Base-by-base conservation (phyloP, 805 yeast genomes). In the Wickerhamiella hasegawae region DNA sequence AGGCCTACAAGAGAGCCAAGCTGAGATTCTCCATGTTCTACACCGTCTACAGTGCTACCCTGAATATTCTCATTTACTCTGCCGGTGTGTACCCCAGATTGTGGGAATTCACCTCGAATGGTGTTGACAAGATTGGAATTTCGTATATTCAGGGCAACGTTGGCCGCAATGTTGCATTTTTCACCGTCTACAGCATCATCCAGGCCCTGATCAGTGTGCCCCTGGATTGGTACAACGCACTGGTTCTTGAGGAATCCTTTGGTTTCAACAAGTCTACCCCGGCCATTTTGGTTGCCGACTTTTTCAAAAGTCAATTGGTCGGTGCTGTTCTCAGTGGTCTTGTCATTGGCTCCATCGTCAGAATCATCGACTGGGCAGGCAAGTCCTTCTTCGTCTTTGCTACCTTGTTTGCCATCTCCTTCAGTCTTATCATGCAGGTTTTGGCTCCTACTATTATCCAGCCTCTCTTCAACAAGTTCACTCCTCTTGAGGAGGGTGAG, bases 221-320 rank as follows among this genome's bases (percentile, higher is more conserved):
- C 3, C 51, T 75, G 17, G 64, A 74, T 8, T 74, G 78, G 54
- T 85, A 84, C 58, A 62, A 69, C 39, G 77, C 78, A 47, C 90
- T 90, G 60, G 85, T 84, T 12, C 65, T 90, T 46, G 98, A 90
- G 59, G 94, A 87, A 54, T 72, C 72, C 57, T 87, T 67, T 49
- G 98, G 98, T 1, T 90, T 90, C 62, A 90, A 90, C 62, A 90
- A 90, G 58, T 66, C 71, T 45, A 87, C 96, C 3, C 41, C 66
- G 14, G 59, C 63, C 34, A 62, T 83, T 34, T 90, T 92, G 80
- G 37, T 80, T 18, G 52, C 69, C 18, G 99, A 90, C 55, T 60
- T 63, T 42, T 31, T 83, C 42, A 90, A 87, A 57, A 57, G 69
- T 20, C 54, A 68, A 27, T 39, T 63, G 1, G 60, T 90, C 32